A percentile compares a stretch with the other conserved stretches of the same genome.
Evolutionary conservation across 176 grass and related monocot species (phyloP).

Genomic region (Paspalum vaginatum): DNA sequence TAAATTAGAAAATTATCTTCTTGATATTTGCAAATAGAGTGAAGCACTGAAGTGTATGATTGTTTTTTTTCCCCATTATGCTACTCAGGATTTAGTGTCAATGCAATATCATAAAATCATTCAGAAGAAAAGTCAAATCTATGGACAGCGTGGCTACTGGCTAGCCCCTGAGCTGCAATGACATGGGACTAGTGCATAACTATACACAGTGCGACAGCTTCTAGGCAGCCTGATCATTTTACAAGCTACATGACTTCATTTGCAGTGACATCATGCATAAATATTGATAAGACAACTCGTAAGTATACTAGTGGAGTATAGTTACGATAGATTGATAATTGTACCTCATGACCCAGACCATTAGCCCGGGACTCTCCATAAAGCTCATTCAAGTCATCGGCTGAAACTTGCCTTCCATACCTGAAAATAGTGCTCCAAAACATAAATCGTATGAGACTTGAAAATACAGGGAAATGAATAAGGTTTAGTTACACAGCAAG

Average conservation of each 20-base stretch:
- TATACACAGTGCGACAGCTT: not conserved
- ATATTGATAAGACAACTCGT: slow-evolving; percentile 15
- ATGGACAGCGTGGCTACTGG: not conserved
- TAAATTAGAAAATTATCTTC: not conserved
- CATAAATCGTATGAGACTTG: not conserved
- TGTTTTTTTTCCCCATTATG: not conserved
- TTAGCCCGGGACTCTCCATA: slow-evolving; percentile 79
- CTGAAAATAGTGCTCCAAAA: slow-evolving; percentile 48
- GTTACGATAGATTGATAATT: not conserved
- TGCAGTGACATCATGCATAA: not conserved
- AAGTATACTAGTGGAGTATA: not conserved
- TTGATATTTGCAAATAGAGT: not conserved
- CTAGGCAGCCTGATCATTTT: not conserved
- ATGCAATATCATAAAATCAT: not conserved
- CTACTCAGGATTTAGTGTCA: slow-evolving; percentile 5
- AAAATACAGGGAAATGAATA: not conserved
- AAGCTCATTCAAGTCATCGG: slow-evolving; percentile 72
- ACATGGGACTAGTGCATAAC: not conserved
- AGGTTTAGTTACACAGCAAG: slow-evolving; percentile 5
- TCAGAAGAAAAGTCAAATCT: not conserved
- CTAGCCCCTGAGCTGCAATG: not conserved
- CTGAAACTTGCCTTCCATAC: slow-evolving; percentile 70
- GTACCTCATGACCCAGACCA: slow-evolving; percentile 90
- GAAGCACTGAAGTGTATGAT: not conserved
- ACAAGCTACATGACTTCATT: not conserved